These are phyloP conservation scores for Botrytis paeoniae DNA, from an alignment of 2,329 filamentous ascomycete genomes.

Conservation along the genomic window DNA sequence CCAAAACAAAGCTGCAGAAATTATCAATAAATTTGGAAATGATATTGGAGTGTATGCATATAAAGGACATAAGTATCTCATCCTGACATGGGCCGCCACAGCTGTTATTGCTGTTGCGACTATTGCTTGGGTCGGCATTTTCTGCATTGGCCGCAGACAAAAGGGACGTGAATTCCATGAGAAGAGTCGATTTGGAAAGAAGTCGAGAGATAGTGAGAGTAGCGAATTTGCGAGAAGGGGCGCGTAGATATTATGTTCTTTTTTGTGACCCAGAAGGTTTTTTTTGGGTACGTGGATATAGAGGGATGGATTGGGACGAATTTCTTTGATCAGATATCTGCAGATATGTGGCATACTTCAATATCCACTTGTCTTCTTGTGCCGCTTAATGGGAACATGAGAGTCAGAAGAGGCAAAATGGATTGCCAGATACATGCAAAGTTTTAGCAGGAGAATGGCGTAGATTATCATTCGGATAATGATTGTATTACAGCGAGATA, in stretches of 20 bases:
- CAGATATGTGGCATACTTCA: neutral
- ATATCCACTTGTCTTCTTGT: neutral
- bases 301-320: too few species aligned
- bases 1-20: constrained; percentile 49
- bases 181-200: constrained; percentile 24
- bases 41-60: constrained; percentile 37
- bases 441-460: neutral
- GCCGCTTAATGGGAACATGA: neutral
- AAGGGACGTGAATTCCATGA: constrained; percentile 30
- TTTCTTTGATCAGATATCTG: neutral
- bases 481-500: constrained; percentile 7
- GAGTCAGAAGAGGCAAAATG: neutral
- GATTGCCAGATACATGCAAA: neutral
- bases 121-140: constrained; percentile 35
- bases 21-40: constrained; percentile 44
- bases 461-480: neutral
- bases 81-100: constrained; percentile 58
- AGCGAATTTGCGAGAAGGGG: constrained; percentile 12
- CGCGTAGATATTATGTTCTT: neutral
- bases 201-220: constrained; percentile 1
- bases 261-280: neutral
- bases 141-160: constrained; percentile 31
- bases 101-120: constrained; percentile 42
- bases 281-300: neutral
- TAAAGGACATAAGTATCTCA: constrained; percentile 53